Evolutionary conservation across 257 asterid genomes (phyloP), one percentile per base, ranked within the genome.

Genomic region (Solanum appendiculatum): DNA sequence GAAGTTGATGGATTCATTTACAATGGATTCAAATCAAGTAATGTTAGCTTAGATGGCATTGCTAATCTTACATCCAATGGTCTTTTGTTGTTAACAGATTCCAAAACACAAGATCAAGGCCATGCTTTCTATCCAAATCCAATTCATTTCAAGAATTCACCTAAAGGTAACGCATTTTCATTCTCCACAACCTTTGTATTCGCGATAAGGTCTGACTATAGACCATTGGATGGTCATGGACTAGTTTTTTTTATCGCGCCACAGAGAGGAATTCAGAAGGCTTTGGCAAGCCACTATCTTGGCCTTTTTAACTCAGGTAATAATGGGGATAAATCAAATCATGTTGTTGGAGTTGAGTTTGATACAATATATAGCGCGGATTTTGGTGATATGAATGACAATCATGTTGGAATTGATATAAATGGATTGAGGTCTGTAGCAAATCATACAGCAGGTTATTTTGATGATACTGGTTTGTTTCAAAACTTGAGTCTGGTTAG

Each of bases 401-500:
- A 95, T 66, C 96, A 93, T 60, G 93, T 92, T 29, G 97, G 96
- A 1, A 86, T 95, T 69, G 96, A 95, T 63, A 54, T 95, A 69
- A 92, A 91, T 44, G 84, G 89, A 8, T 9, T 95, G 86, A 23
- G 37, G 0, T 95, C 98, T 2, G 58, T 7, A 1, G 1, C 2
- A 15, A n/a, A 88, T 2, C 2, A 27, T 10, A 85, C 93, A 6
- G 91, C 97, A 31, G 93, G 91, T 0, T 93, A 91, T 83, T 93
- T 64, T 56, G 86, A 88, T 20, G 40, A 84, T 16, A 18, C 64
- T 42, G 88, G 91, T 0, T 33, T 3, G 48, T 88, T 93, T 44
- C 39, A 27, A 3, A 87, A 94, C 14, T 84, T 95, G 88, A 91
- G 68, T 4, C 86, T 95, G 0, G 48, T 87, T 4, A 91, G 92